Base-by-base conservation (phyloP, 768 basidiomycete species). In the Leccinum pellstonianum region DNA sequence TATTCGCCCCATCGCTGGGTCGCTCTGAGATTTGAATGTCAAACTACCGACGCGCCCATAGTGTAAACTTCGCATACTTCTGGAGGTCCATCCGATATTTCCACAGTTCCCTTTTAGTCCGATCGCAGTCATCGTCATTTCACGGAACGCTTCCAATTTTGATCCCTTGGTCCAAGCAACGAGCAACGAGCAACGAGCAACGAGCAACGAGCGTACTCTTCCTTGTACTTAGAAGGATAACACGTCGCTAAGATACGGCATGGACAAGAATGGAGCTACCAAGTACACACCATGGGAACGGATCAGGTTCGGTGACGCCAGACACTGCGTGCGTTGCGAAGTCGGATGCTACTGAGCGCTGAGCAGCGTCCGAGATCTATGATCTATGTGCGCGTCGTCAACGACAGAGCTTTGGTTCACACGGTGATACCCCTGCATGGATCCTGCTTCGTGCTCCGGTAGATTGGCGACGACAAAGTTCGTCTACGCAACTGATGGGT, bases 191-290 rank as follows among this genome's bases (percentile, higher is more conserved):
- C 15, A 68, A 33, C 31, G 31, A 33, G 31, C 31, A 0, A 77
- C 77, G 0, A 73, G 56, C 15, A 68, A 31, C 31, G 31, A 31
- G 31, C 31, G 10, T 33, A 33, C 54, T 79, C 78, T 68, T 80
- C 79, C 58, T 80, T 73, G 58, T 79, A 27, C 27, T 27, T 27
- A 76, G 56, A 79, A 79, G 0, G 74, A 79, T 2, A 78, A 62
- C 29, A 79, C 63, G 37, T 80, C 78, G 57, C 78, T 79, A 23
- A 43, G 66, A 29, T 3, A 25, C 1, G 17, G 17, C 7, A 11
- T 56, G 5, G 48, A n/a, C 31, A 14, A 33, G 15, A 38, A 38
- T 17, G 37, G 37, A 3, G 9, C 29, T 31, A 31, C 29, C 29
- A 31, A 10, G 29, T 10, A 31, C 29, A 31, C 9, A 31, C 29